Conservation (phyloP, 305 asterid species). For the Fraxinus baroniana region DNA sequence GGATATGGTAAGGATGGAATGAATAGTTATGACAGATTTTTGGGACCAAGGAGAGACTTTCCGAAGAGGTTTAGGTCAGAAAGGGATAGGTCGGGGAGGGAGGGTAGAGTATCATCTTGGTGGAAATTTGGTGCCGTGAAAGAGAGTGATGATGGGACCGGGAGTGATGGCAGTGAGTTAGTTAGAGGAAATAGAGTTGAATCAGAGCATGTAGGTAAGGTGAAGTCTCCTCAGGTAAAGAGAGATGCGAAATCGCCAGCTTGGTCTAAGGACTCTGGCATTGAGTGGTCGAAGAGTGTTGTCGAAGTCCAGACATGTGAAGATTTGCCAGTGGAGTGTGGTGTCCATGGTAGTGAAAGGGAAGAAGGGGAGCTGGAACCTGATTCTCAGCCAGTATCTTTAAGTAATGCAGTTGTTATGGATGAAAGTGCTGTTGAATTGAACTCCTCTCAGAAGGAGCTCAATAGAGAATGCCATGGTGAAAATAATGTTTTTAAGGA, state of each 20-base stretch:
- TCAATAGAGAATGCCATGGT: constrained; percentile 23
- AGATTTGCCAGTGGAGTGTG: constrained; percentile 58
- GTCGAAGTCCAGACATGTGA: constrained; percentile 62
- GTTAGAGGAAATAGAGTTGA: constrained; percentile 56
- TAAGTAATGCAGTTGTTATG: constrained; percentile 35
- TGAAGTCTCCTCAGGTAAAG: constrained; percentile 61
- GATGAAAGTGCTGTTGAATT: constrained; percentile 42
- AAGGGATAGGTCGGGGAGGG: constrained; percentile 87
- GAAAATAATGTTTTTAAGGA: constrained; percentile 33
- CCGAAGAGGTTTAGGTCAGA: constrained; percentile 96
- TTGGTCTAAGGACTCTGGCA: constrained; percentile 92
- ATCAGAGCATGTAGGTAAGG: constrained; percentile 59
- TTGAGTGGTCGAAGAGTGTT: constrained; percentile 83
- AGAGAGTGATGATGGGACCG: constrained; percentile 69
- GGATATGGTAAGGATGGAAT: constrained; percentile 65
- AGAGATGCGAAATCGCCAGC: constrained; percentile 83
- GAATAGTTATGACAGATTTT: constrained; percentile 80
- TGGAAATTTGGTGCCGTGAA: constrained; percentile 67
- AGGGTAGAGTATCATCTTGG: constrained; percentile 83
- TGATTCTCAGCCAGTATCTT: constrained; percentile 59
- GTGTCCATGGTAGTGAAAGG: constrained; percentile 68
- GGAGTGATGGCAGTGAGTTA: constrained; percentile 52
- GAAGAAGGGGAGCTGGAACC: constrained; percentile 98
- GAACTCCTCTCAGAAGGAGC: constrained; percentile 38
- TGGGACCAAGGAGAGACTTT: constrained; percentile 81